Conservation (phyloP, 768 basidiomycete species). For the Tulasnella sp. region DNA sequence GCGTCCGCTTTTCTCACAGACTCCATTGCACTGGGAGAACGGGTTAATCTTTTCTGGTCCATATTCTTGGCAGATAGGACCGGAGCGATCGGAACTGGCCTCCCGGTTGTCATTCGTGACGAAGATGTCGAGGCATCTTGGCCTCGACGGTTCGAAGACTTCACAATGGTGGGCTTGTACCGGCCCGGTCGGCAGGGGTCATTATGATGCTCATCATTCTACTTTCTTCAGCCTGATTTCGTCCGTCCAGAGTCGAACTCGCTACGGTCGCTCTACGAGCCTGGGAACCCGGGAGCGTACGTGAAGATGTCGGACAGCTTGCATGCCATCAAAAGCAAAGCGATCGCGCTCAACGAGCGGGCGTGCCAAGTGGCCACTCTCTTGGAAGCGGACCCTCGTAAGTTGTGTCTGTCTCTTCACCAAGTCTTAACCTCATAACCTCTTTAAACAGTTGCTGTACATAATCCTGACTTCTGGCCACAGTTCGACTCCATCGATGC, state of each 20-base stretch:
- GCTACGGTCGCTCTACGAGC: conserved; percentile 46
- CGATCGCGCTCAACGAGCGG: conserved; percentile 61
- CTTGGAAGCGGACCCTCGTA: conserved; percentile 1
- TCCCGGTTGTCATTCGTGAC: conserved; percentile 57
- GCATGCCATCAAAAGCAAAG: conserved; percentile 58
- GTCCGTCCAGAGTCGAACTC: conserved; percentile 42
- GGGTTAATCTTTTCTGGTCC: conserved; percentile 73
- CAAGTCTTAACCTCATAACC: neutral
- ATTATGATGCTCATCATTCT: neutral
- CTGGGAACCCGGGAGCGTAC: conserved; percentile 41
- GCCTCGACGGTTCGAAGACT: conserved; percentile 57
- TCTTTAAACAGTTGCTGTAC: neutral
- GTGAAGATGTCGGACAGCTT: conserved; percentile 43
- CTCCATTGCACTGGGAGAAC: conserved; percentile 54
- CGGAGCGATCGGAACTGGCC: conserved; percentile 65
- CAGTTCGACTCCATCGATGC: conserved; percentile 9
- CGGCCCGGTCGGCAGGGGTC: neutral
- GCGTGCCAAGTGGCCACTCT: conserved; percentile 45
- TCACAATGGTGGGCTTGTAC: conserved; percentile 47
- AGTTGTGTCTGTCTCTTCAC: neutral
- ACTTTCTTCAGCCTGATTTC: conserved; percentile 44
- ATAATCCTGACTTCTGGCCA: conserved; percentile 9
- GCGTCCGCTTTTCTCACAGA: conserved; percentile 43
- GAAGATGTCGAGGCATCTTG: conserved; percentile 63
- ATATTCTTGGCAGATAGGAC: conserved; percentile 71